Conservation (phyloP, 805 yeast species). For the Yueomyces sinensis region DNA sequence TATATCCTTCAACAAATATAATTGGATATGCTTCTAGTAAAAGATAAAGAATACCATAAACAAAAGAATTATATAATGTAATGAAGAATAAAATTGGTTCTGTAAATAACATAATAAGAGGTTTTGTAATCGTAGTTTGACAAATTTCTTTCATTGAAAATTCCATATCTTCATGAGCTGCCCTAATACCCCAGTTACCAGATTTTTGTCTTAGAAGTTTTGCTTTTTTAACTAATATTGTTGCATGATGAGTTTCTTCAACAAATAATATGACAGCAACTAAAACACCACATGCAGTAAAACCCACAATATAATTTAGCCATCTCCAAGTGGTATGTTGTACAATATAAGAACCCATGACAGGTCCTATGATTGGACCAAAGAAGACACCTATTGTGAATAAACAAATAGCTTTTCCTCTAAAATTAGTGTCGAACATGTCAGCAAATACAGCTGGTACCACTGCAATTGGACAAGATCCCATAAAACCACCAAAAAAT, state of each 20-base stretch:
- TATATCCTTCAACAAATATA: slow-evolving; percentile 51
- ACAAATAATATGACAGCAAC: slow-evolving; percentile 28
- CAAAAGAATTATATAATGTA: slow-evolving; percentile 62
- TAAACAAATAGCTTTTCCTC: slow-evolving; percentile 69
- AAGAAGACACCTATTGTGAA: slow-evolving; percentile 62
- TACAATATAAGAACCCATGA: slow-evolving; percentile 59
- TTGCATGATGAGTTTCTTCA: slow-evolving; percentile 64
- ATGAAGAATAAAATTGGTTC: slow-evolving; percentile 66
- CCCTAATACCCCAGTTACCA: slow-evolving; percentile 75
- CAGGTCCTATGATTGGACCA: slow-evolving; percentile 81
- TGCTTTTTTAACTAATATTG: slow-evolving; percentile 52
- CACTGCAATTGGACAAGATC: slow-evolving; percentile 76
- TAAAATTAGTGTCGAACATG: slow-evolving; percentile 45
- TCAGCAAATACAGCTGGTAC: slow-evolving; percentile 85
- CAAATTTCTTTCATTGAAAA: slow-evolving; percentile 45
- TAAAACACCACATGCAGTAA: slow-evolving; percentile 32
- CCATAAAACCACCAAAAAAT: slow-evolving; percentile 68
- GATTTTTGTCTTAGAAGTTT: slow-evolving; percentile 46
- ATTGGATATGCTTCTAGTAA: slow-evolving; percentile 66
- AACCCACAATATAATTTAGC: slow-evolving; percentile 61
- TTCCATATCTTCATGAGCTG: slow-evolving; percentile 58
- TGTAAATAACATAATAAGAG: slow-evolving; percentile 47
- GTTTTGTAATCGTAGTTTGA: slow-evolving; percentile 53
- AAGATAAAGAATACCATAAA: slow-evolving; percentile 68
- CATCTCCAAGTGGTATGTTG: slow-evolving; percentile 72